Base-by-base conservation (phyloP, 1,284 basidiomycete genomes). In the Apiotrichum gamsii region DNA sequence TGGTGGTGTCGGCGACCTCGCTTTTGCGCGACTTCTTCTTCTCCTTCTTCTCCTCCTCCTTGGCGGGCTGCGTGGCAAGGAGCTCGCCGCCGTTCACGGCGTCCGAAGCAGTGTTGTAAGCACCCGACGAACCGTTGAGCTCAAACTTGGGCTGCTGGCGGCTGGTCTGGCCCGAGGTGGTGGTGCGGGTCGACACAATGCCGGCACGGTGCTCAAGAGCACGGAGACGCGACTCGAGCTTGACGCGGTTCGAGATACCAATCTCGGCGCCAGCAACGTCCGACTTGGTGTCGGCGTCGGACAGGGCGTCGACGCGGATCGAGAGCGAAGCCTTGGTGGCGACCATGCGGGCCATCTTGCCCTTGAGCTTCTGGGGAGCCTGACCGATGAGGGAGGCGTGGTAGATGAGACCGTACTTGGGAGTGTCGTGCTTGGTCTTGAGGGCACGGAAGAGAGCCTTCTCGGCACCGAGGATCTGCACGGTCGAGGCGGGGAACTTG, bases 301-400 rank as follows among this genome's bases (percentile, higher is more conserved):
- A 86, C 35, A 98, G 82, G 6, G 94, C 94, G 62, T 98, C 94
- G 35, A 97, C 87, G 72, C 94, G 90, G 63, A 94, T 90, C 5
- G 93, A 95, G 10, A 98, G 81, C 1, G 94, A 88, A 4, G 94
- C 85, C 78, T 96, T 96, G 52, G 94, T 97, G 31, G 94, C 91
- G 24, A 97, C 90, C 94, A 98, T 98, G 61, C 95, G 87, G 13
- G 95, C 95, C 94, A 98, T 97, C 84, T 98, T 98, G 65, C 94
- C 95, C 80, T 98, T 98, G 57, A 96, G 81, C 77, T 96, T 96
- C 59, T 91, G 90, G 41, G 94, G 90, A 45, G 95, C 94, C 77
- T 95, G 91, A 31, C 94, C 95, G 58, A 98, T 89, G 48, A 98
- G 79, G 4, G 89, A 93, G 31, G 90, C 88, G 76, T 96, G 93